Percentiles rank a stretch among this genome's conserved stretches.
These are phyloP conservation scores for Ceratobasidium sp. DNA, from an alignment of 1,284 basidiomycete species.

Conservation along the genomic window DNA sequence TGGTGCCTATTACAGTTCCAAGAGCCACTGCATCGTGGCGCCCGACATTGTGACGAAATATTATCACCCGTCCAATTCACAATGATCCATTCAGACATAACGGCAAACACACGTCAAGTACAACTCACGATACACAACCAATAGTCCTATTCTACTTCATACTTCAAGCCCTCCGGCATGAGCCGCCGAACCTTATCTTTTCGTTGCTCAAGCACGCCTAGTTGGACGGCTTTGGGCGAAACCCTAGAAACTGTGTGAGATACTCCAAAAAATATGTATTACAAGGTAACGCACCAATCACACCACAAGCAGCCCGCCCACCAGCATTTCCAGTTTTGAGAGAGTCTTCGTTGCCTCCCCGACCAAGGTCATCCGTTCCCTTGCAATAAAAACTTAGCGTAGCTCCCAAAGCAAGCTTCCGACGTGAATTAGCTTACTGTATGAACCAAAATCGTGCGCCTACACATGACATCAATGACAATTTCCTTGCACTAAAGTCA, in stretches of 20 bases:
- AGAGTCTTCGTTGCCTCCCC: constrained; percentile 74
- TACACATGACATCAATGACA: constrained; percentile 50
- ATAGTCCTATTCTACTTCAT: neutral
- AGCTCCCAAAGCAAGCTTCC: neutral
- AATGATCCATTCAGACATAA: too few species aligned
- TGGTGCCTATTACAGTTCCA: too few species aligned
- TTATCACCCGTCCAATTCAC: too few species aligned
- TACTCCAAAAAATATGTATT: neutral
- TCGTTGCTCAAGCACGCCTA: neutral
- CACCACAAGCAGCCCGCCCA: constrained; percentile 77
- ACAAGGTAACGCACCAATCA: constrained; percentile 68
- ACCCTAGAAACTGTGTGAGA: neutral
- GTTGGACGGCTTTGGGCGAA: neutral
- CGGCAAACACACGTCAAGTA: neutral
- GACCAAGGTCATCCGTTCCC: constrained; percentile 82
- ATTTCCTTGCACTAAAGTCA: neutral
- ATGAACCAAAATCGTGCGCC: constrained; percentile 74
- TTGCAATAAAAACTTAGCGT: constrained; percentile 52
- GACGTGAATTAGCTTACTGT: constrained; percentile 59
- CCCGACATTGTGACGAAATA: too few species aligned
- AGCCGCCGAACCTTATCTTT: neutral
- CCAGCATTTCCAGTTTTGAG: constrained; percentile 82
- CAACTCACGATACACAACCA: neutral
- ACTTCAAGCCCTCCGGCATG: neutral
- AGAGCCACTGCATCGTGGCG: too few species aligned